Conservation (phyloP, 805 yeast genomes). For the Nakazawaea ishiwadae region DNA sequence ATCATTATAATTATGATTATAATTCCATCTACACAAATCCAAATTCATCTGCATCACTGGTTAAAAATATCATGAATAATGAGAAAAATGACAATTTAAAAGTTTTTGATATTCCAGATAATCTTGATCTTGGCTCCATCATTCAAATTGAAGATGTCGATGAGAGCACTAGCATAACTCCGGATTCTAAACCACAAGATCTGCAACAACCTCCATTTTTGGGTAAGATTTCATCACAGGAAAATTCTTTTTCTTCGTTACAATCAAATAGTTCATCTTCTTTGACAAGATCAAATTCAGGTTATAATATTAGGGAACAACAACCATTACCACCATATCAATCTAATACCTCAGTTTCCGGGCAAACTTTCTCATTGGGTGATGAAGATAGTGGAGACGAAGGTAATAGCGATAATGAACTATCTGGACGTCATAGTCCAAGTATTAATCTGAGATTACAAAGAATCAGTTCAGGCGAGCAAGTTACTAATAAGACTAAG, state of each 20-base stretch:
- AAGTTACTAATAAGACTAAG: too few relatives aligned
- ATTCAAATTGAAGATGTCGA: slow-evolving; percentile 24
- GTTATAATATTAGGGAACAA: slow-evolving; percentile 8
- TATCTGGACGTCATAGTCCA: neutral
- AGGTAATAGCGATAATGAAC: neutral
- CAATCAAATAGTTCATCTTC: neutral
- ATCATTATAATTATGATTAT: slow-evolving; percentile 60
- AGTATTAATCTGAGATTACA: too few relatives aligned
- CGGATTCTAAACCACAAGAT: neutral
- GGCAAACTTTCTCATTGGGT: neutral
- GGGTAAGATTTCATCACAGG: neutral
- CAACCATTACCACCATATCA: slow-evolving; percentile 14
- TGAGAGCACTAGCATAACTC: neutral
- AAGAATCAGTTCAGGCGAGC: too few relatives aligned
- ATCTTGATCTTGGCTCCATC: slow-evolving; percentile 24
- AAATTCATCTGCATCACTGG: too few relatives aligned
- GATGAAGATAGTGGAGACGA: neutral
- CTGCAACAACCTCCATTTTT: neutral
- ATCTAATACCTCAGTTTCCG: slow-evolving; percentile 6
- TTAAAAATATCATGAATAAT: slow-evolving; percentile 14
- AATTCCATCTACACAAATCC: slow-evolving; percentile 67
- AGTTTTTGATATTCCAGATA: slow-evolving; percentile 35
- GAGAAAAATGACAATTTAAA: slow-evolving; percentile 19
- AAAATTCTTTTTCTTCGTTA: neutral
- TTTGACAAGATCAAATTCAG: slow-evolving; percentile 2